phyloP scores from a whole-genome alignment of 176 grass and related monocot genomes.

The Aechmea fasciata region DNA sequence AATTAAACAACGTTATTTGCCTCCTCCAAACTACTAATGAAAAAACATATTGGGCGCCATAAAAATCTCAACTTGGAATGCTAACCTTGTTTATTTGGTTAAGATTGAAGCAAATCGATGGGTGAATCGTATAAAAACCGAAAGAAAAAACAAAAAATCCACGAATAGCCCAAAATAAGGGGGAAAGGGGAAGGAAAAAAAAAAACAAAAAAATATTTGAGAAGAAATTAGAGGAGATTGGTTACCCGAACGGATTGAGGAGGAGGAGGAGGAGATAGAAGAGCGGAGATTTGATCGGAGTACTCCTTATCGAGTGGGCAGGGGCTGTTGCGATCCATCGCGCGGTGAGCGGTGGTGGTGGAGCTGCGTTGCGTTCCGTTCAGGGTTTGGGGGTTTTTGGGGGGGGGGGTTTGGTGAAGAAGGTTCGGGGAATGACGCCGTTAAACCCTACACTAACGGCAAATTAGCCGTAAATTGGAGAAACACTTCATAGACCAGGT shows the following conservation, averaged over 20 bases:
- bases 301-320: conserved; percentile 46
- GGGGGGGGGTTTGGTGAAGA: background rate
- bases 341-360: background rate
- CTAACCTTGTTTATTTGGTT: too few species aligned
- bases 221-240: background rate
- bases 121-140: background rate
- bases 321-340: conserved; percentile 8
- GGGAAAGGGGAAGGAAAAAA: background rate
- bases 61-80: too few species aligned
- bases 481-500: too few species aligned
- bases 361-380: background rate
- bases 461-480: background rate
- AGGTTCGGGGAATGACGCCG: background rate
- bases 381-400: background rate
- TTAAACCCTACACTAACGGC: background rate
- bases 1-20: too few species aligned
- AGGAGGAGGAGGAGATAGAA: conserved; percentile 48
- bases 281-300: conserved; percentile 55
- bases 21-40: too few species aligned
- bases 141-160: too few species aligned
- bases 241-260: conserved; percentile 37
- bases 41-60: too few species aligned
- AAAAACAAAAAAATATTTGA: background rate
- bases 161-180: background rate
- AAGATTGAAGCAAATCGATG: too few species aligned